These are phyloP conservation scores for Pichia californica DNA, from an alignment of 805 yeast species.

Conservation along the genomic window DNA sequence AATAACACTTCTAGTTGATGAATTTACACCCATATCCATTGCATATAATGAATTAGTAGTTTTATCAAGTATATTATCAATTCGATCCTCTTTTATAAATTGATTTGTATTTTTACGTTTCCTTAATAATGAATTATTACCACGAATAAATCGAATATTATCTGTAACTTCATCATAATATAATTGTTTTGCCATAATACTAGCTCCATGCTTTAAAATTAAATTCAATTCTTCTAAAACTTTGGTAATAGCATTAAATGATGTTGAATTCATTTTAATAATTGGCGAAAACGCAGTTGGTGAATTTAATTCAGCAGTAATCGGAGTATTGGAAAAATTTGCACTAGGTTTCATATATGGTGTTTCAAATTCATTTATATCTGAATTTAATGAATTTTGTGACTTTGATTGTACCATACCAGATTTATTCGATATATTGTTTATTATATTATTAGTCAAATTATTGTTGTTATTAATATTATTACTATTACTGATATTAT, in stretches of 20 bases:
- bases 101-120: conserved; percentile 9
- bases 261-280: conserved; percentile 3
- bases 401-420: conserved; percentile 6
- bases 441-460: neutral
- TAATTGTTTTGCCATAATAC: conserved; percentile 18
- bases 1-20: conserved; percentile 4
- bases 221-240: conserved; percentile 41
- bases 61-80: neutral
- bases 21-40: conserved; percentile 1
- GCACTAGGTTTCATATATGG: conserved; percentile 11
- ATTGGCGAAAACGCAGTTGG: conserved; percentile 15
- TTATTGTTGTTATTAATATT: neutral
- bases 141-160: conserved; percentile 26
- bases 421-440: neutral
- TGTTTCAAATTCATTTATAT: conserved; percentile 3
- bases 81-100: neutral
- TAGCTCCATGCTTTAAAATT: conserved; percentile 38
- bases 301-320: conserved; percentile 6
- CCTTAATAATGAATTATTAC: conserved; percentile 26
- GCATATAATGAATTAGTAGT: conserved; percentile 4
- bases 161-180: conserved; percentile 25
- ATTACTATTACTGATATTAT: neutral
- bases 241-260: conserved; percentile 25
- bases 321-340: conserved; percentile 4
- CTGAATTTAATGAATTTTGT: conserved; percentile 6